A percentile compares a stretch with the other conserved stretches of the same genome.
These are phyloP conservation scores for Podaxis carcinomalis DNA, from an alignment of 768 basidiomycete genomes.

Conservation along the genomic window DNA sequence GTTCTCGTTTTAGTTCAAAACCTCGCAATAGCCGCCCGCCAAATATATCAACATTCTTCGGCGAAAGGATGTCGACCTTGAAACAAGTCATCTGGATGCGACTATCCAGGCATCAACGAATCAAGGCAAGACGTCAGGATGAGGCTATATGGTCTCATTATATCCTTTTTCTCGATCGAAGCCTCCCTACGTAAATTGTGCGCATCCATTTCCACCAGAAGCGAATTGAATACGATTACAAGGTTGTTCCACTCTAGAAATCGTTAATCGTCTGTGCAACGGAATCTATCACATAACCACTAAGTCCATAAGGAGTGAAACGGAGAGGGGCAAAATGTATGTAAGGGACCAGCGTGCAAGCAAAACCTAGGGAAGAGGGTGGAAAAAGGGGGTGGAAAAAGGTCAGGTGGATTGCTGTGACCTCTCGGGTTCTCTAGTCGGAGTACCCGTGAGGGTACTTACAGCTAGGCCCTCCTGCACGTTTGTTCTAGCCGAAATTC, in stretches of 20 bases:
- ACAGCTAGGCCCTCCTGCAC: too few species aligned
- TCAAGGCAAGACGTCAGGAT: not conserved
- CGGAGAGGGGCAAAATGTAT: not conserved
- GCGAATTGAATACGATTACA: not conserved
- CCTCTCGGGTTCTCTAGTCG: not conserved
- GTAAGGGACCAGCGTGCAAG: not conserved
- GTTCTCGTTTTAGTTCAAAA: not conserved
- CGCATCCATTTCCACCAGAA: not conserved
- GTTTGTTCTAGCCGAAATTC: too few species aligned
- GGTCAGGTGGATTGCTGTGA: not conserved
- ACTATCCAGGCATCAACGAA: not conserved
- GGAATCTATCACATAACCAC: not conserved
- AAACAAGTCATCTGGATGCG: not conserved
- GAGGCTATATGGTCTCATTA: not conserved
- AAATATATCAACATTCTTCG: not conserved
- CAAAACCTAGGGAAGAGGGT: not conserved
- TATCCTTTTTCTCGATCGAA: not conserved
- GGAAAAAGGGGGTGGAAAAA: not conserved
- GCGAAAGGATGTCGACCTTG: not conserved
- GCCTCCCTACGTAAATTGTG: not conserved
- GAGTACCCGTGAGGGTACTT: too few species aligned
- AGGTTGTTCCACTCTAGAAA: not conserved
- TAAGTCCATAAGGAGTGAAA: not conserved
- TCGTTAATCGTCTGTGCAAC: not conserved
- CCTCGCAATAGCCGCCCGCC: not conserved